Percentiles rank a stretch among this genome's conserved stretches.
Evolutionary conservation across 345 rosid genomes (phyloP).

Genomic region (Salix exigua): DNA sequence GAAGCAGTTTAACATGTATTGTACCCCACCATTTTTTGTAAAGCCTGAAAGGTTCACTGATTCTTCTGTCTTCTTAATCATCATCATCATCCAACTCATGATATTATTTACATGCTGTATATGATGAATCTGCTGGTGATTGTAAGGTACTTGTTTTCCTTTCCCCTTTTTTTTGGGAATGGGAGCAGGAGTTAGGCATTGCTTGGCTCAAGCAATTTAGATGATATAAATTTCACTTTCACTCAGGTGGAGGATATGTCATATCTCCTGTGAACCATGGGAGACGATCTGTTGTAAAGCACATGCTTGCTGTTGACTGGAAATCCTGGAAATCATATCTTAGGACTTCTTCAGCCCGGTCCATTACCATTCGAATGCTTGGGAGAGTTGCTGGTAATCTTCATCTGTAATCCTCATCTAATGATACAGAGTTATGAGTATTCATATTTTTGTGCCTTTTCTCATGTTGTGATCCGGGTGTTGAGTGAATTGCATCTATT

Average conservation of each 20-base stretch:
- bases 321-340: slow-evolving; percentile 87
- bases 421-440: background rate
- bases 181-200: background rate
- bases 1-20: background rate
- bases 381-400: slow-evolving; percentile 79
- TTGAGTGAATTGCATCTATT: background rate
- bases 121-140: too few species aligned
- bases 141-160: too few species aligned
- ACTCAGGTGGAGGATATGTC: slow-evolving; percentile 92
- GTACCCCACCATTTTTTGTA: background rate
- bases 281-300: slow-evolving; percentile 76
- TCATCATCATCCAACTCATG: background rate
- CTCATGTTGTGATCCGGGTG: background rate
- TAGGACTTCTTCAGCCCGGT: slow-evolving; percentile 58
- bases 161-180: background rate
- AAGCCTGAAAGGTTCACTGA: background rate
- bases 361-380: slow-evolving; percentile 82
- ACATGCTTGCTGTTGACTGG: slow-evolving; percentile 98
- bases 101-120: too few species aligned
- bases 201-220: background rate
- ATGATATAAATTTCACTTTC: slow-evolving; percentile 11
- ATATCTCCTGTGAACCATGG: slow-evolving; percentile 73
- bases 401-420: slow-evolving; percentile 40
- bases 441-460: background rate
- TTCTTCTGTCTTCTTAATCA: background rate